Conservation (phyloP, 2,329 filamentous ascomycete genomes). For the Apiospora saccharicola region DNA sequence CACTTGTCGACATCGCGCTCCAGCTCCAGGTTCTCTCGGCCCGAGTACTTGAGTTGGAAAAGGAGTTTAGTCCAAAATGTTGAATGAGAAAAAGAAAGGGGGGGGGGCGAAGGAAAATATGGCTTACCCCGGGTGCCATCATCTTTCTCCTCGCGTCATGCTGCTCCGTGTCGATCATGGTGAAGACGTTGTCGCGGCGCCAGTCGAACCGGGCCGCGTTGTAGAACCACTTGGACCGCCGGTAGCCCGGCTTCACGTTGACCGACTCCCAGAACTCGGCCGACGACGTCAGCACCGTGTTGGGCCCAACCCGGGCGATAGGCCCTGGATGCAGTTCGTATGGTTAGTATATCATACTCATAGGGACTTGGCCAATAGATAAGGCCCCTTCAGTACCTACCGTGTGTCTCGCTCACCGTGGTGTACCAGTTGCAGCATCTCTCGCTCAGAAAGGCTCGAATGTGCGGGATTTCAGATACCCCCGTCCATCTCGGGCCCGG, state of each 20-base stretch:
- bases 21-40: conserved; percentile 25
- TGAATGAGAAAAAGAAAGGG: neutral
- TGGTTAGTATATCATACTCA: neutral
- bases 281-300: conserved; percentile 25
- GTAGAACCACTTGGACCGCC: conserved; percentile 26
- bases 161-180: conserved; percentile 22
- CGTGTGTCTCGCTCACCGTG: neutral
- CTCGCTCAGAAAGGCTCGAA: neutral
- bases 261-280: conserved; percentile 26
- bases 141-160: conserved; percentile 25
- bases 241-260: conserved; percentile 25
- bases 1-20: conserved; percentile 30
- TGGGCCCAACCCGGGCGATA: conserved; percentile 25
- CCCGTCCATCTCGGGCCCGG: neutral
- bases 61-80: neutral
- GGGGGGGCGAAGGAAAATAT: neutral
- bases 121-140: conserved; percentile 22
- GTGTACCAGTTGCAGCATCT: conserved; percentile 14
- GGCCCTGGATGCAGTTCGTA: neutral
- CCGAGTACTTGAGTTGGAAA: conserved; percentile 10
- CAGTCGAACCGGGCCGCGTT: conserved; percentile 23
- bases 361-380: fast-evolving
- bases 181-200: conserved; percentile 23
- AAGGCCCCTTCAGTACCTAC: neutral
- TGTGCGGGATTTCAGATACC: neutral